Base-by-base conservation (phyloP, 2,329 filamentous ascomycete species). In the Colletotrichum higginsianum region DNA sequence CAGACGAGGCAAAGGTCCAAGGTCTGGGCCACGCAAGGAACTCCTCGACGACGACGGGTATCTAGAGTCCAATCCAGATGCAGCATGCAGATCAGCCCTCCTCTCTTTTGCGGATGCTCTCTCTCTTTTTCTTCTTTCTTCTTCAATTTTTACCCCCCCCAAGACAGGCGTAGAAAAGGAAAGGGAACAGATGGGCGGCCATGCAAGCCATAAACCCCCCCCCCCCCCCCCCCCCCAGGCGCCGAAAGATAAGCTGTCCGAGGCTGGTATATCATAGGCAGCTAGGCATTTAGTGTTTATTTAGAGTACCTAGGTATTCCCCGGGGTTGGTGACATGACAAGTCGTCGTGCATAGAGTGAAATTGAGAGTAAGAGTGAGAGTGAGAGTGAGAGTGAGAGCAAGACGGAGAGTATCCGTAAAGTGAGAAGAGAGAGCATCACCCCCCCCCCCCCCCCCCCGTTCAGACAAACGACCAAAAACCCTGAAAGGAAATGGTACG, bases 11-110 rank as follows among this genome's bases (percentile, higher is more conserved):
- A 58, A 38, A 58, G 2, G n/a, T 40, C 46, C 58, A n/a, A 61
- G 58, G 46, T 61, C 58, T 61, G 30, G 58, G 35, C 44, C 30
- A 16, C 53, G n/a, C 53, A 42, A 57, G 53, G 53, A 57, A 57
- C 53, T 21, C 15, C 21, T 38, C 35, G 9, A 38, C 26, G 26
- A 30, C 35, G 35, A n/a, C 18, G 52, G 52, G 30, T 8, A 55
- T 55, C 52, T n/a, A 38, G 16, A 38, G 30, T 26, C 44, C 26
- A 8, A 30, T 38, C 35, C 35, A 38, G 9, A 9, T 11, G 8
- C 35, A 38, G 35, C 35, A 38, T 38, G 44, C 58, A 61, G 58
- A 61, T 61, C 58, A 13, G 15, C 18, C 23, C 42, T 18, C 11
- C 13, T 42, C 26, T 61, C 26, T 38, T 16, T 18, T 50, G 30